Evolutionary conservation across 2,329 filamentous ascomycete genomes (phyloP).

Genomic region (Fusarium euwallaceae): DNA sequence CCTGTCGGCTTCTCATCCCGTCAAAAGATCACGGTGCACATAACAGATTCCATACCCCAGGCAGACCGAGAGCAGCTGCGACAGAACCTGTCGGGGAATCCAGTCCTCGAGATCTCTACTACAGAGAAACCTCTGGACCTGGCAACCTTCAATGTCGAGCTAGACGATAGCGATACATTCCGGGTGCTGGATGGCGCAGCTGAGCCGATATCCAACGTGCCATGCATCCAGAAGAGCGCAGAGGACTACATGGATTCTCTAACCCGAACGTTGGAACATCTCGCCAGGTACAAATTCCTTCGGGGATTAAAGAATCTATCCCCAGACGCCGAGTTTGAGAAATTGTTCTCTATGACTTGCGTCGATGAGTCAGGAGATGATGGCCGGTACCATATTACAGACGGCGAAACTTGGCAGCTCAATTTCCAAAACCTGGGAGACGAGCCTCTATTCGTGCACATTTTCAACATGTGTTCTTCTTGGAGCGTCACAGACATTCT

Average conservation of each 20-base stretch:
- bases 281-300: neutral
- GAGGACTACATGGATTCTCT: neutral
- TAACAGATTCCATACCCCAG: neutral
- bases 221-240: neutral
- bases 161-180: neutral
- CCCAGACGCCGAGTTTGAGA: neutral
- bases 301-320: neutral
- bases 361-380: neutral
- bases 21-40: neutral
- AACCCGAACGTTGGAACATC: neutral
- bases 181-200: neutral
- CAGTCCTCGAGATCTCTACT: neutral
- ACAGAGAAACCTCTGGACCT: neutral
- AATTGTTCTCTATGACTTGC: neutral
- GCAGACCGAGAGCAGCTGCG: neutral
- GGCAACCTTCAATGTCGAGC: neutral
- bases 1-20: neutral
- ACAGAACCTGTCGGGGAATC: neutral
- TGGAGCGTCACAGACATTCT: neutral
- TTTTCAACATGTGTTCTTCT: neutral
- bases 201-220: neutral
- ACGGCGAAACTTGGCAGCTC: neutral
- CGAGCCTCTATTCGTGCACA: neutral
- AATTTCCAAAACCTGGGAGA: neutral
- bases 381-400: neutral